These are phyloP conservation scores for Podospora appendiculata DNA, from an alignment of 495 filamentous ascomycete species.

Conservation along the genomic window DNA sequence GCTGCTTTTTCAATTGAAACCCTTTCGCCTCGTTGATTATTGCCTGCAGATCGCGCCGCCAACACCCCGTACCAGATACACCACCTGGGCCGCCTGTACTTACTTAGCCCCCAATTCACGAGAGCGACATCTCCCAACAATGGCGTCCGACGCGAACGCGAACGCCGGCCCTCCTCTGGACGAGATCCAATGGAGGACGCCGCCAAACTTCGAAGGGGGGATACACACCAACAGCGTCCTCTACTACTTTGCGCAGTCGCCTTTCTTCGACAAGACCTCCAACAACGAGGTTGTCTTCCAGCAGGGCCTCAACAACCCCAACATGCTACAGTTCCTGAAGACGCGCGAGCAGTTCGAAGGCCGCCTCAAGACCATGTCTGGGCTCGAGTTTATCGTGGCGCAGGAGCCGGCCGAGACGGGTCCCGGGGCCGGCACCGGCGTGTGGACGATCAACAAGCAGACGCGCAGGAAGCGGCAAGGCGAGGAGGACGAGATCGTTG, in stretches of 20 bases:
- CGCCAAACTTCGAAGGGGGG: slow-evolving; percentile 48
- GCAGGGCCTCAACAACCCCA: slow-evolving; percentile 66
- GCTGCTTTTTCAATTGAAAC: too few species aligned
- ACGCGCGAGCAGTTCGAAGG: slow-evolving; percentile 76
- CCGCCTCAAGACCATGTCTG: slow-evolving; percentile 67
- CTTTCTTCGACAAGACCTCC: slow-evolving; percentile 83
- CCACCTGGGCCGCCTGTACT: too few species aligned
- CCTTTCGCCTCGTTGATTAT: not conserved
- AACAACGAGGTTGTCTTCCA: slow-evolving; percentile 75
- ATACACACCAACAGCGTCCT: slow-evolving; percentile 63
- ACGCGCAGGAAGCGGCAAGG: slow-evolving; percentile 53
- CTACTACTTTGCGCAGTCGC: slow-evolving; percentile 82
- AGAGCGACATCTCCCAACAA: not conserved
- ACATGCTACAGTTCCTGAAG: slow-evolving; percentile 47
- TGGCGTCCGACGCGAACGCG: not conserved
- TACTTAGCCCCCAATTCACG: not conserved
- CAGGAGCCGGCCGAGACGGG: slow-evolving; percentile 64
- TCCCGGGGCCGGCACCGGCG: slow-evolving; percentile 55
- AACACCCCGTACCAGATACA: not conserved
- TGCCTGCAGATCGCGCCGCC: not conserved
- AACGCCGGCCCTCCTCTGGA: slow-evolving; percentile 55
- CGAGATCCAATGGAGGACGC: slow-evolving; percentile 70
- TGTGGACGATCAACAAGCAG: slow-evolving; percentile 94
- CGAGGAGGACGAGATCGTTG: slow-evolving; percentile 56
- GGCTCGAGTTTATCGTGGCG: slow-evolving; percentile 74